These are phyloP conservation scores for Fusarium sp. DNA, from an alignment of 2,329 filamentous ascomycete species.

Conservation along the genomic window DNA sequence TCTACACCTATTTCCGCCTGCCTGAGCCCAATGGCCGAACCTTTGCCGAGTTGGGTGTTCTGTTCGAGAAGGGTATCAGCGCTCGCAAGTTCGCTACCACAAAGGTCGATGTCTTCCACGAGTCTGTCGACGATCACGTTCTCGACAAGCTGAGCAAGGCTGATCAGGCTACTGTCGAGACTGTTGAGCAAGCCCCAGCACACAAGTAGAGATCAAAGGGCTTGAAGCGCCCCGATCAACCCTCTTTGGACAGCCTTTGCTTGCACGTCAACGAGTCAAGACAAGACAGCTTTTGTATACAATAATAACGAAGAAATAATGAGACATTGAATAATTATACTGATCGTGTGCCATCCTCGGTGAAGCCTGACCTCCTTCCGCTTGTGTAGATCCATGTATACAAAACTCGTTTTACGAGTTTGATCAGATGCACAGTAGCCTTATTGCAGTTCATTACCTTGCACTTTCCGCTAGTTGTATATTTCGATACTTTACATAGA, in stretches of 20 bases:
- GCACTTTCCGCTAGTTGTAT: fast-evolving
- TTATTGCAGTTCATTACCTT: not conserved
- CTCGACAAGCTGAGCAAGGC: slow-evolving; percentile 57
- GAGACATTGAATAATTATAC: not conserved
- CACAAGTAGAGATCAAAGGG: not conserved
- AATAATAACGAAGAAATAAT: slow-evolving; percentile 2
- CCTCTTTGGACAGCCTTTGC: fast-evolving
- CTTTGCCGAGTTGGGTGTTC: slow-evolving; percentile 85
- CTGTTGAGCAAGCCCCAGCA: not conserved
- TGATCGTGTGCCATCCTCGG: not conserved
- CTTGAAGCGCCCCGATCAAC: not conserved
- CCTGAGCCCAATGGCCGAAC: slow-evolving; percentile 83
- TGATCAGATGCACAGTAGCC: not conserved
- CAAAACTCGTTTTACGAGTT: not conserved
- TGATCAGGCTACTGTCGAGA: slow-evolving; percentile 14
- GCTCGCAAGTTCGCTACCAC: slow-evolving; percentile 78
- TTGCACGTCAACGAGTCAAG: not conserved
- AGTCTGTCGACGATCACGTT: slow-evolving; percentile 57
- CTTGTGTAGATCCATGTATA: not conserved
- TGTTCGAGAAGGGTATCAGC: slow-evolving; percentile 78
- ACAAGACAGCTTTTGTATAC: not conserved
- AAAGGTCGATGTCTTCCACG: slow-evolving; percentile 64
- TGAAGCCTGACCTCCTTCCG: not conserved
- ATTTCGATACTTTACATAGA: not conserved
- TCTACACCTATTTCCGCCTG: slow-evolving; percentile 69